Conservation (phyloP, 1,284 basidiomycete genomes). For the Apiotrichum akiyoshidainum region DNA sequence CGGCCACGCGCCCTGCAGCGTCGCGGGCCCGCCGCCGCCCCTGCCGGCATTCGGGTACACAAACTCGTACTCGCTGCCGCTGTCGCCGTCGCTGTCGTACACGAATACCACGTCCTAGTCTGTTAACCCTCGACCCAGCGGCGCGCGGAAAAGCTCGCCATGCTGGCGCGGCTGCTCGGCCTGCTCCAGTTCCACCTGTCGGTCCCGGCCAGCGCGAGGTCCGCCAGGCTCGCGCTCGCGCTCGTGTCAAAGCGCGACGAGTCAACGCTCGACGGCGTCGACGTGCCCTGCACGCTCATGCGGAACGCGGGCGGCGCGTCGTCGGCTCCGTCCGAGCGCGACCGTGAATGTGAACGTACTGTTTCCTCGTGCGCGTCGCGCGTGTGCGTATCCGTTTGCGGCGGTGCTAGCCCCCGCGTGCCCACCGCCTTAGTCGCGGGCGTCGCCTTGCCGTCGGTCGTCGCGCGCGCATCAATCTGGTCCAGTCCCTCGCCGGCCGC, state of each 20-base stretch:
- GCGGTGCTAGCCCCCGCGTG: too few relatives aligned
- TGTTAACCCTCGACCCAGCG: background rate
- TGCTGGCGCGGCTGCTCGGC: conserved; percentile 1
- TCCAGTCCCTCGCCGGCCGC: background rate
- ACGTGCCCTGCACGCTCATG: background rate
- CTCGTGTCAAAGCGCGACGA: background rate
- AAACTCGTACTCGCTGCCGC: too few relatives aligned
- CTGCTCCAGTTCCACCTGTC: conserved; percentile 8
- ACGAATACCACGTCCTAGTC: too few relatives aligned
- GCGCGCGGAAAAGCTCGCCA: background rate
- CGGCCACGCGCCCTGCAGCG: too few relatives aligned
- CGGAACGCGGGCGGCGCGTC: background rate
- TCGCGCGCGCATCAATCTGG: background rate
- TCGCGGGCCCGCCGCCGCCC: too few relatives aligned
- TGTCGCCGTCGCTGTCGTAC: too few relatives aligned
- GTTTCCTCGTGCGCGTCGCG: too few relatives aligned
- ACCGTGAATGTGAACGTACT: too few relatives aligned
- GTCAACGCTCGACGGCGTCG: background rate
- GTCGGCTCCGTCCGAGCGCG: background rate
- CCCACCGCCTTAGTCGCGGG: too few relatives aligned
- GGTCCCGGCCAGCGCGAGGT: conserved; percentile 7
- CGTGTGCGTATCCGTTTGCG: too few relatives aligned
- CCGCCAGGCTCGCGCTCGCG: background rate
- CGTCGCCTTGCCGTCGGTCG: background rate
- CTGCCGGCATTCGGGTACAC: too few relatives aligned